Conservation (phyloP, 371 early-diverging fungal genomes). For the Nematocida sp. region DNA sequence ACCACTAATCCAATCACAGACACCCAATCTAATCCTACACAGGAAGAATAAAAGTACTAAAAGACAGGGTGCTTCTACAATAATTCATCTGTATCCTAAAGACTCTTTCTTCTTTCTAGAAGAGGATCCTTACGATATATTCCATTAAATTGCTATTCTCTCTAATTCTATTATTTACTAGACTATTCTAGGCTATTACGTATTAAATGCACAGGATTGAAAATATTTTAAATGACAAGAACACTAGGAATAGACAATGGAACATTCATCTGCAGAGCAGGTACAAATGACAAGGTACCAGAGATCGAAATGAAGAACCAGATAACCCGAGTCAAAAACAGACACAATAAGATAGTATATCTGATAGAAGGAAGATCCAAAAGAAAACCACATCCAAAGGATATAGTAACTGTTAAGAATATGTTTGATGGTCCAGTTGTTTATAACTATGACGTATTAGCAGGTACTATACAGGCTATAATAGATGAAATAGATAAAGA, state of each 20-base stretch:
- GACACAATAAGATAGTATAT: constrained; percentile 15
- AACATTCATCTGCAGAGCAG: constrained; percentile 61
- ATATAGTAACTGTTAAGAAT: constrained; percentile 21
- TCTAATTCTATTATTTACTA: too few relatives aligned
- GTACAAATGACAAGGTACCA: constrained; percentile 29
- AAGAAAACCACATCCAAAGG: constrained; percentile 34
- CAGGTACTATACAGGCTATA: constrained; percentile 57
- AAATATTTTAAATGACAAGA: constrained; percentile 12
- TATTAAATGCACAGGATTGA: too few relatives aligned
- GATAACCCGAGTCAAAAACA: constrained; percentile 53
- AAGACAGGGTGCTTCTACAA: not conserved
- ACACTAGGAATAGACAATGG: constrained; percentile 62
- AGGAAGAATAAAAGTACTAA: not conserved
- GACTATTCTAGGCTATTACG: too few relatives aligned
- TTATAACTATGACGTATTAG: constrained; percentile 59
- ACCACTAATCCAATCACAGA: not conserved
- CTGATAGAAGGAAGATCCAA: constrained; percentile 23
- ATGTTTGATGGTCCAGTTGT: constrained; percentile 64
- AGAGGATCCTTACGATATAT: too few relatives aligned
- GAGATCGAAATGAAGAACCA: constrained; percentile 54
- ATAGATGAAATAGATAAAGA: constrained; percentile 54
- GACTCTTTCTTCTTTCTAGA: too few relatives aligned
- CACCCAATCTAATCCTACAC: not conserved
- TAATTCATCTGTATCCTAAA: constrained; percentile 1
- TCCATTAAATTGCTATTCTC: too few relatives aligned